Evolutionary conservation across 176 grass and related monocot species (phyloP), one percentile per base, ranked within the genome.

Genomic region (Melocanna baccifera): DNA sequence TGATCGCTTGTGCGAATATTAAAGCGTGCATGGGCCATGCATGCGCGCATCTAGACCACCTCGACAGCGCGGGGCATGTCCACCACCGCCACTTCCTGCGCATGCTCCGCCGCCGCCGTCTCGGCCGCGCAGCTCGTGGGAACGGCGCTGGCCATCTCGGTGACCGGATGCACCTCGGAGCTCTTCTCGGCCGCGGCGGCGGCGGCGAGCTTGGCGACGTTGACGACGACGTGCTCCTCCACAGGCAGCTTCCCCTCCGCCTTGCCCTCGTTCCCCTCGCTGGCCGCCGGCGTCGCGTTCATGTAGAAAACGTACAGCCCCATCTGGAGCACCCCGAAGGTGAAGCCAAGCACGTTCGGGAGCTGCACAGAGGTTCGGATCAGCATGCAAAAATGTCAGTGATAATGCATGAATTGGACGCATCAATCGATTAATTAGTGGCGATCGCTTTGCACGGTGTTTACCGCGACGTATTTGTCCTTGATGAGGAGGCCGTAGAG

Each of bases 391-490:
- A 58, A 56, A 62, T 23, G 25, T 83, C 7, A 19, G 1, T 11
- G 4, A 6, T 9, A 4, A 51, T 29, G 68, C 36, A 11, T 20
- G 4, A 39, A 22, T 58, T 52, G 22, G 12, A 73, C 43, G 1
- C 43, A 18, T 51, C 9, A 22, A 62, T 62, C 4, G 26, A 46
- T 15, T 7, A 57, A 59, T 36, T 1, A 2, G 7, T 18, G n/a
- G 36, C 23, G 58, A 63, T 15, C 12, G 26, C 28, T 63, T 63
- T 63, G 26, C 26, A 15, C 26, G 12, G 12, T 16, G 47, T 20
- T 74, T 90, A 97, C 95, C 72, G 84, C 84, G 0, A 98, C 85
- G 3, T 93, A 98, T 88, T 90, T 88, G 84, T 98, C 95, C 76
- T 91, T 93, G 29, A 86, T 91, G 42, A 94, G 80, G 5, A 98